Percentiles rank a stretch among this genome's conserved stretches.
phyloP scores from a whole-genome alignment of 2,329 filamentous ascomycete genomes.

The Ophiosphaerella korrae region DNA sequence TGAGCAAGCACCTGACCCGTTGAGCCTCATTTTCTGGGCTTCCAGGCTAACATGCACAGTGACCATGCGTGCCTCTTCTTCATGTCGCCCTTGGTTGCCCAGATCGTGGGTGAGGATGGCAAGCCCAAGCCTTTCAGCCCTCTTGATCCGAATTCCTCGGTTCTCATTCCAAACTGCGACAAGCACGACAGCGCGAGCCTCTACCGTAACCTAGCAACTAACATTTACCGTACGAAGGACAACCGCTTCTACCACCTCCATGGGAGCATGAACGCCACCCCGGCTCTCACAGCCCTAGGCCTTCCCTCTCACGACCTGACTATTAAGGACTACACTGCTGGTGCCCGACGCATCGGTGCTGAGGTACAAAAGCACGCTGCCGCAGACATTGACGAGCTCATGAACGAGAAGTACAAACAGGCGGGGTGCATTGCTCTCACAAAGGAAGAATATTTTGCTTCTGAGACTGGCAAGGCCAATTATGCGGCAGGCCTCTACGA shows the following conservation, averaged over 20 bases:
- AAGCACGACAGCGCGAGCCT: conserved; percentile 21
- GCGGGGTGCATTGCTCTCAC: conserved; percentile 50
- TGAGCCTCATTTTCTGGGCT: no score
- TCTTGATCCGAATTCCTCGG: no score
- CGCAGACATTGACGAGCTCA: no score
- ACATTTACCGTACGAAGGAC: conserved; percentile 56
- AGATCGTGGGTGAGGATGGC: conserved; percentile 38
- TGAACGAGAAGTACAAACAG: conserved; percentile 45
- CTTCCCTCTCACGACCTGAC: no score
- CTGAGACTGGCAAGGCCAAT: conserved; percentile 52
- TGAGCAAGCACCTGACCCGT: conserved; percentile 19
- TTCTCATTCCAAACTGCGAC: conserved; percentile 18
- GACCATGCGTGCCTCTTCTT: conserved; percentile 54
- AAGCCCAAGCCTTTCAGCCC: no score
- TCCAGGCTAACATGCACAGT: no score
- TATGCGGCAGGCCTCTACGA: conserved; percentile 50
- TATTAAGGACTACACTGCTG: no score
- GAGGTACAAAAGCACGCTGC: conserved; percentile 45
- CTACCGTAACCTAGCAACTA: conserved; percentile 47
- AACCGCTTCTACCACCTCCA: conserved; percentile 55
- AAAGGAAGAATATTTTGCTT: conserved; percentile 45
- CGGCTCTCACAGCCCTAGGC: no score
- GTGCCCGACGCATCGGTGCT: no score
- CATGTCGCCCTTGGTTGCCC: conserved; percentile 47
- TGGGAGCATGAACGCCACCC: conserved; percentile 50